A percentile compares a stretch with the other conserved stretches of the same genome.
Conservation (phyloP, 345 rosid genomes). For the Dipteronia dyeriana region DNA sequence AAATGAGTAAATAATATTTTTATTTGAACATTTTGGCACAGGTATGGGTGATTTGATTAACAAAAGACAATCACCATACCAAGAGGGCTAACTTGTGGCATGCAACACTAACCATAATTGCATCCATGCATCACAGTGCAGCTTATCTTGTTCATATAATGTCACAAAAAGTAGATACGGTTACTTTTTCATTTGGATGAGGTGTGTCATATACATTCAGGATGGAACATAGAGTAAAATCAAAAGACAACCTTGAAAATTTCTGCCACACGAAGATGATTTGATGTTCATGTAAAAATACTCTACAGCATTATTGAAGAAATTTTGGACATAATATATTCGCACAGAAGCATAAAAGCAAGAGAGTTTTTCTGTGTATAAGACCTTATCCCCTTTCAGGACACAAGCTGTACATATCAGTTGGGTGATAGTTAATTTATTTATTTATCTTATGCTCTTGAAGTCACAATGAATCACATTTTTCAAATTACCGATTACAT, state of each 20-base stretch:
- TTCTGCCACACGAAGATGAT: not conserved
- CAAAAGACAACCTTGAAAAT: not conserved
- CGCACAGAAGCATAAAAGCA: not conserved
- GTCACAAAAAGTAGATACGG: not conserved
- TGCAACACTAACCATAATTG: not conserved
- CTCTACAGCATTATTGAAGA: not conserved
- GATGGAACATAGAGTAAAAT: not conserved
- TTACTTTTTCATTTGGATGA: not conserved
- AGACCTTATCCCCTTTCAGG: not conserved
- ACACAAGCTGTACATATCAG: too few relatives aligned
- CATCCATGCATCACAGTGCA: conserved; percentile 1
- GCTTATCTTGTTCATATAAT: not conserved
- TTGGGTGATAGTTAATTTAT: too few relatives aligned
- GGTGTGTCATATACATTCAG: not conserved
- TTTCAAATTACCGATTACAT: not conserved
- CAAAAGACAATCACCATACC: not conserved
- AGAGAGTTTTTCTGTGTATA: too few relatives aligned
- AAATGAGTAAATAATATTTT: not conserved
- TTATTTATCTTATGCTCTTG: not conserved
- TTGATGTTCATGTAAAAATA: not conserved
- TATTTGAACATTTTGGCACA: not conserved
- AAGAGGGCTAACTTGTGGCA: not conserved
- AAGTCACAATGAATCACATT: not conserved
- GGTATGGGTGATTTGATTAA: not conserved
- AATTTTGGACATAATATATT: too few relatives aligned